Conservation (phyloP, 2,329 filamentous ascomycete genomes). For the Trichophyton verrucosum region DNA sequence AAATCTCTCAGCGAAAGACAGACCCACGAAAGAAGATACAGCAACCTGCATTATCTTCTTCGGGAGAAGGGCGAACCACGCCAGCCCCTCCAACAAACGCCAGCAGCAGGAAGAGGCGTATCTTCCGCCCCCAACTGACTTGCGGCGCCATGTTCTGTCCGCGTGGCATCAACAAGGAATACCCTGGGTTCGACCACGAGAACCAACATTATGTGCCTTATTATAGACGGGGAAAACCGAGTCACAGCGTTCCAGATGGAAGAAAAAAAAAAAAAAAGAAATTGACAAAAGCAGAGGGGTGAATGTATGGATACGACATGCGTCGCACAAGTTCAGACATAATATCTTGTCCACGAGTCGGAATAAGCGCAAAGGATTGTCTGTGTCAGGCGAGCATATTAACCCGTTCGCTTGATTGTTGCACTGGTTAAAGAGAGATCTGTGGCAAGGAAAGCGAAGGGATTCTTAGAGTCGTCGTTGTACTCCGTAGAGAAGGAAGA, state of each 20-base stretch:
- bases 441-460: not conserved
- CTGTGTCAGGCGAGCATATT: not conserved
- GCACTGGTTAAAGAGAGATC: not conserved
- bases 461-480: not conserved
- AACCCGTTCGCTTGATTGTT: not conserved
- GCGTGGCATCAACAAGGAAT: constrained; percentile 5
- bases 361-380: not conserved
- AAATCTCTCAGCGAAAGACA: not conserved
- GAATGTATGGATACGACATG: not conserved
- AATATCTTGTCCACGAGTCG: not conserved
- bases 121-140: not conserved
- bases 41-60: not conserved
- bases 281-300: not conserved
- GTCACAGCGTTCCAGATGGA: not conserved
- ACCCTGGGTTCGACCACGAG: not conserved
- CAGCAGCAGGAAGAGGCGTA: not conserved
- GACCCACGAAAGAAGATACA: not conserved
- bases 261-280: not conserved
- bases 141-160: not conserved
- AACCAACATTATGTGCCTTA: constrained; percentile 4
- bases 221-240: not conserved
- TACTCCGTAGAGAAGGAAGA: too few species aligned
- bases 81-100: not conserved
- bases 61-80: not conserved
- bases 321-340: not conserved